These are phyloP conservation scores for Backusella macrospora DNA, from an alignment of 192 early-diverging fungal genomes.

Conservation along the genomic window DNA sequence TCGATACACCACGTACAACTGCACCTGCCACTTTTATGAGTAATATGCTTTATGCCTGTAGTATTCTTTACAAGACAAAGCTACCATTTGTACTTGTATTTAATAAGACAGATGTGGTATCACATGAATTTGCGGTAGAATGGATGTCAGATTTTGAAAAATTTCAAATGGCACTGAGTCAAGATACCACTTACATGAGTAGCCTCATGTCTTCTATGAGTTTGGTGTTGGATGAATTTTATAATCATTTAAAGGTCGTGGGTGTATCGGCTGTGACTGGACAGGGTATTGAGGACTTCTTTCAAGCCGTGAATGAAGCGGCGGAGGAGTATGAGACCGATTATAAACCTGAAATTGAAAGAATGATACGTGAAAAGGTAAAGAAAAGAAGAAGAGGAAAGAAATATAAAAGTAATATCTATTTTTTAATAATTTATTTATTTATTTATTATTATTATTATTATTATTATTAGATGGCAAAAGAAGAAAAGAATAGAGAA, in stretches of 20 bases:
- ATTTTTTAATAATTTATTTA: too few species aligned
- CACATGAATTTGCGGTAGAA: constrained; percentile 86
- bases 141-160: constrained; percentile 98
- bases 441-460: too few species aligned
- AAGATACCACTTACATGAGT: constrained; percentile 90
- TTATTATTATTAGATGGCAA: constrained; percentile 49
- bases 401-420: too few species aligned
- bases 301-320: constrained; percentile 80
- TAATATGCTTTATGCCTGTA: constrained; percentile 98
- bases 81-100: constrained; percentile 95
- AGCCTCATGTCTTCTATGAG: constrained; percentile 94
- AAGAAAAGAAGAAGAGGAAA: not conserved
- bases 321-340: constrained; percentile 85
- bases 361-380: constrained; percentile 66
- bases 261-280: constrained; percentile 94
- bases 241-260: constrained; percentile 76
- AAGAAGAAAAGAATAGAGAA: constrained; percentile 62
- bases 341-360: constrained; percentile 84
- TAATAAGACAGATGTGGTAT: constrained; percentile 94
- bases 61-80: constrained; percentile 97
- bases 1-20: constrained; percentile 94
- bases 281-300: constrained; percentile 87
- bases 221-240: constrained; percentile 97
- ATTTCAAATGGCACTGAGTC: constrained; percentile 85
- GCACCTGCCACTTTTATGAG: constrained; percentile 96